Evolutionary conservation across 2,329 filamentous ascomycete genomes (phyloP), one percentile per base, ranked within the genome.

Genomic region (Aspergillus novofumigatus): DNA sequence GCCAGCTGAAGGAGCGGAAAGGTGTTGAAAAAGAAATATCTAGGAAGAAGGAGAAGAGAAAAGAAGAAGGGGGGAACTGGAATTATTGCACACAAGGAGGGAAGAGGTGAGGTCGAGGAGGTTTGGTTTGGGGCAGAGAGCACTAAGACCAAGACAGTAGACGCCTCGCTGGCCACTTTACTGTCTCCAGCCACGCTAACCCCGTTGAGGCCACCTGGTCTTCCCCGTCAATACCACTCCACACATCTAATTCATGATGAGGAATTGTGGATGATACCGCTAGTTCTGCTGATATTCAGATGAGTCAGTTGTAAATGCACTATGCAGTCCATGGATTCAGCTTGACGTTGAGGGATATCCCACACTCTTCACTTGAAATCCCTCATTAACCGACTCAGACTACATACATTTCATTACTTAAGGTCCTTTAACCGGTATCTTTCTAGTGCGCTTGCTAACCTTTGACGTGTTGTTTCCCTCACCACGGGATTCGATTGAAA

Each of bases 141-240:
- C 32, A 35, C 62, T 67, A 52, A 49, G 57, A 52, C 55, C 49
- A 38, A 58, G 45, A 25, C 38, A 45, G 55, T 53, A 65, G 59
- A 64, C 62, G 65, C 65, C 63, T 67, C 69, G 69, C 66, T 72
- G 70, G 69, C 69, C 70, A 72, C 70, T 72, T 72, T 71, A 38
- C 68, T 65, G 65, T 65, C 67, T 63, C 66, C 68, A 69, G 59
- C 63, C 67, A 62, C 69, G 69, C 69, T 72, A 72, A 66, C 41
- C 65, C 65, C 26, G 56, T 72, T 72, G 67, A 72, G 71, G 72
- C 67, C 71, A 72, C 69, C 71, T 72, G 69, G 68, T 71, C 69
- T 51, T 45, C 29, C 52, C 59, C 51, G 48, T 49, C 25, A 17
- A 21, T 8, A 25, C 21, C 21, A 21, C 25, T 28, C 44, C 52